Base-by-base conservation (phyloP, 2,329 filamentous ascomycete genomes). In the Cladosporium sp. region DNA sequence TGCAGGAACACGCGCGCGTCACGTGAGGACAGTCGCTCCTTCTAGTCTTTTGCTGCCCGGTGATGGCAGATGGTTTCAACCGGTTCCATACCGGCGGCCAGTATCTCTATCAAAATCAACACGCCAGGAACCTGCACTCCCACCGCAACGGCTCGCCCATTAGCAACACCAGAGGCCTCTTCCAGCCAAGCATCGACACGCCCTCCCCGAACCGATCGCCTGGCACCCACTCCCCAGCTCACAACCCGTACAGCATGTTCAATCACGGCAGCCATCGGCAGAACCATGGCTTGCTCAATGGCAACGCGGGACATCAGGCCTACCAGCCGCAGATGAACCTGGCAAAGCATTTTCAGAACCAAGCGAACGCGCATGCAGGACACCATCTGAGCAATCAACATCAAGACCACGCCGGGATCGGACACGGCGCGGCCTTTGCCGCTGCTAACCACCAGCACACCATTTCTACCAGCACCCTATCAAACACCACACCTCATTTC, bases 281-380 rank as follows among this genome's bases (percentile, higher is more conserved):
- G 68, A 86, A 89, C 68, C 84, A 84, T 73, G 80, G 80, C 72
- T 84, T 88, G 72, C 80, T 89, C 70, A 90, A 89, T 72, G 86
- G 85, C 61, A 82, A 82, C 56, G 79, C 80, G 22, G 77, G 75
- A 56, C 80, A 82, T 57, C 78, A 80, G 58, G 76, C 73, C 57
- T 77, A 72, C 60, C 69, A 70, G 47, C 70, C 71, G 65, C 72
- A 75, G 52, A 75, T 80, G 70, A 80, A 79, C 57, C 76, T 89
- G 73, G 78, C 85, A 64, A 88, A 88, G 71, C 84, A 81, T 65
- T 88, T 80, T 61, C 82, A 84, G 57, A 82, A 79, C 56, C 78
- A 85, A 56, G 72, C 73, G 22, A 79, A 78, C 58, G 75, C 62
- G 50, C 62, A 69, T 32, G 61, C 65, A 51, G 54, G 53, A 27